Conservation (phyloP, 208 protist species). For the Sergeia podlipaevii region DNA sequence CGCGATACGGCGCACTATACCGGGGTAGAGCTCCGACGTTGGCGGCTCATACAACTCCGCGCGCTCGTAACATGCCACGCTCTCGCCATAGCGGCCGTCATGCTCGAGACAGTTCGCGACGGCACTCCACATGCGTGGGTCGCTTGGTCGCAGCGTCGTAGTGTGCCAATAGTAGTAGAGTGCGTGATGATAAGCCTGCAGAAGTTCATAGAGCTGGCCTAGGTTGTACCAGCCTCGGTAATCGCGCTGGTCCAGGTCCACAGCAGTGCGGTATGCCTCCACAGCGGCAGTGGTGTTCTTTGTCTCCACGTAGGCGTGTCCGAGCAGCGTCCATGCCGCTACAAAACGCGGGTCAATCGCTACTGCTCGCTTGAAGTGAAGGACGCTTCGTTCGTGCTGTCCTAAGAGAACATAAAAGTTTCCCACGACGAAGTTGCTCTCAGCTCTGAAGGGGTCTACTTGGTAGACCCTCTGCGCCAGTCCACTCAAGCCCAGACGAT, state of each 20-base stretch:
- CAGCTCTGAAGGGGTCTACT: constrained; percentile 93
- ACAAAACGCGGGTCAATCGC: constrained; percentile 87
- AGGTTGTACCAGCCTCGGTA: constrained; percentile 97
- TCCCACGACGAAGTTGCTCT: constrained; percentile 97
- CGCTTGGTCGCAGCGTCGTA: constrained; percentile 88
- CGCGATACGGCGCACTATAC: constrained; percentile 59
- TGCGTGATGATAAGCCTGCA: constrained; percentile 94
- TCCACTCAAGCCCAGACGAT: constrained; percentile 76
- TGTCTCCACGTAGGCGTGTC: constrained; percentile 96
- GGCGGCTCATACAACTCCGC: constrained; percentile 59
- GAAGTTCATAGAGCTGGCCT: constrained; percentile 96
- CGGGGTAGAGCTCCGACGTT: constrained; percentile 42
- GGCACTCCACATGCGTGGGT: constrained; percentile 93
- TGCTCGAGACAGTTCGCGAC: constrained; percentile 80
- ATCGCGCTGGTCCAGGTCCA: constrained; percentile 91
- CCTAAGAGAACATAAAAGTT: constrained; percentile 96
- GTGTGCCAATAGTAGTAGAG: constrained; percentile 97
- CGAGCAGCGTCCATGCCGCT: constrained; percentile 96
- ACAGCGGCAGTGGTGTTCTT: constrained; percentile 94
- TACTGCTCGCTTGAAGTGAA: constrained; percentile 93
- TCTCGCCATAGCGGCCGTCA: constrained; percentile 60
- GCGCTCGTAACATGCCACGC: constrained; percentile 70
- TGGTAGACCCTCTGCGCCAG: constrained; percentile 92
- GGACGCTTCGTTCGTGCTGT: constrained; percentile 94
- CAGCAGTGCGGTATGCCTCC: constrained; percentile 94